These are phyloP conservation scores for Cinnamomum micranthum DNA, from an alignment of 164 flowering plant genomes.

Conservation along the genomic window DNA sequence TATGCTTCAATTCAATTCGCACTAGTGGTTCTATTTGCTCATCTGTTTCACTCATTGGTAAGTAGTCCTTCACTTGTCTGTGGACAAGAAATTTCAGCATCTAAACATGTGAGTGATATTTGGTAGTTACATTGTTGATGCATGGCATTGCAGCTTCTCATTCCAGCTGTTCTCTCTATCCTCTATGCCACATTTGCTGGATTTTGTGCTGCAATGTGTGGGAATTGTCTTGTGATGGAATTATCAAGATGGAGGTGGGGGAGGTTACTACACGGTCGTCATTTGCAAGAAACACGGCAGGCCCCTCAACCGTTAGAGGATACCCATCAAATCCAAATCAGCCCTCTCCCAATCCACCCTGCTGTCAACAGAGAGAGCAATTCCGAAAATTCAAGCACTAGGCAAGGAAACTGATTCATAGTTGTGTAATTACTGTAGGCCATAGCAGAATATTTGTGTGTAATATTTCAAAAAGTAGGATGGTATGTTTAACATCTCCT, in stretches of 20 bases:
- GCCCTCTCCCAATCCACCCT: slow-evolving; percentile 1
- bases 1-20: slow-evolving; percentile 81
- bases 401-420: not conserved
- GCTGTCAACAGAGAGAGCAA: slow-evolving; percentile 3
- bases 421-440: not conserved
- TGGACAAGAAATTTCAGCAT: not conserved
- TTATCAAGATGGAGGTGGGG: slow-evolving; percentile 61
- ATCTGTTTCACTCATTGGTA: slow-evolving; percentile 81
- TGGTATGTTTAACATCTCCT: too few relatives aligned
- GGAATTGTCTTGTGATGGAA: slow-evolving; percentile 67
- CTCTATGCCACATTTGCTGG: slow-evolving; percentile 87
- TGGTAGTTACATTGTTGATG: not conserved
- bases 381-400: not conserved
- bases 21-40: slow-evolving; percentile 87
- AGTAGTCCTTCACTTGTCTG: slow-evolving; percentile 12
- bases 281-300: slow-evolving; percentile 19
- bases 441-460: too few relatives aligned
- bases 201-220: slow-evolving; percentile 81
- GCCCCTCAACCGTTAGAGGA: slow-evolving; percentile 24
- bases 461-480: not conserved
- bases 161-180: slow-evolving; percentile 69
- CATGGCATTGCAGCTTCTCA: slow-evolving; percentile 44
- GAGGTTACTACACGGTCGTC: slow-evolving; percentile 24
- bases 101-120: not conserved
- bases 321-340: slow-evolving; percentile 11